A percentile compares a stretch with the other conserved stretches of the same genome.
phyloP scores from a whole-genome alignment of 768 basidiomycete genomes.

The Leucosporidium scottii region DNA sequence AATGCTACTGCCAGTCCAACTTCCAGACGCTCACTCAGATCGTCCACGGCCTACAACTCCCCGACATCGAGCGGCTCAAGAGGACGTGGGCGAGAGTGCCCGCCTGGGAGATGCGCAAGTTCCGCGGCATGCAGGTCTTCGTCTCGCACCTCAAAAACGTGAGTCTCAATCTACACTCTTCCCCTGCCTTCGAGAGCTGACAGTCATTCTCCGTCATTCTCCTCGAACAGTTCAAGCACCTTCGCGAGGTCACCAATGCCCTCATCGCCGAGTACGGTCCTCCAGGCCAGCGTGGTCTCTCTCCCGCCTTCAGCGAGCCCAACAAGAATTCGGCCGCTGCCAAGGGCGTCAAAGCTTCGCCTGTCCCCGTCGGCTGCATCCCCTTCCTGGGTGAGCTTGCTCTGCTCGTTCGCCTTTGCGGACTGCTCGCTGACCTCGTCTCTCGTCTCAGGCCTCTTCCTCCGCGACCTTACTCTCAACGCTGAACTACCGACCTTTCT shows the following conservation, averaged over 20 bases:
- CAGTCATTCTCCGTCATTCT: neutral
- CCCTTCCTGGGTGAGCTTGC: slow-evolving; percentile 35
- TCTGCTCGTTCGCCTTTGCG: neutral
- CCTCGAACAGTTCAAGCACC: slow-evolving; percentile 24
- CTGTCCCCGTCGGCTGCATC: slow-evolving; percentile 22
- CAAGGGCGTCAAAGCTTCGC: slow-evolving; percentile 7
- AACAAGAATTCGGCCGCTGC: neutral
- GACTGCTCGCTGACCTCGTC: neutral
- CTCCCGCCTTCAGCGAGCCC: neutral
- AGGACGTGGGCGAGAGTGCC: slow-evolving; percentile 62
- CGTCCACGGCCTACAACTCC: slow-evolving; percentile 63
- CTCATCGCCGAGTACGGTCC: slow-evolving; percentile 31
- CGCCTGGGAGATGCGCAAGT: slow-evolving; percentile 63
- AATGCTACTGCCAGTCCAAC: slow-evolving; percentile 69
- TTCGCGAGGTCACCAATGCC: slow-evolving; percentile 25
- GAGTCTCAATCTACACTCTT: slow-evolving; percentile 41
- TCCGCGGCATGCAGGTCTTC: slow-evolving; percentile 63
- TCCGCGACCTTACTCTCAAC: slow-evolving; percentile 30
- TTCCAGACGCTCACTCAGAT: slow-evolving; percentile 74
- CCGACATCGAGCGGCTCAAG: slow-evolving; percentile 61
- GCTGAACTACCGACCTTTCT: slow-evolving; percentile 36
- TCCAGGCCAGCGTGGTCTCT: neutral
- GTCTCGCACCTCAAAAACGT: slow-evolving; percentile 62
- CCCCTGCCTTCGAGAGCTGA: no score
- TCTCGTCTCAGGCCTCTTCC: slow-evolving; percentile 8